Base-by-base conservation (phyloP, 2,329 filamentous ascomycete species). In the Fusarium gaditjirri region DNA sequence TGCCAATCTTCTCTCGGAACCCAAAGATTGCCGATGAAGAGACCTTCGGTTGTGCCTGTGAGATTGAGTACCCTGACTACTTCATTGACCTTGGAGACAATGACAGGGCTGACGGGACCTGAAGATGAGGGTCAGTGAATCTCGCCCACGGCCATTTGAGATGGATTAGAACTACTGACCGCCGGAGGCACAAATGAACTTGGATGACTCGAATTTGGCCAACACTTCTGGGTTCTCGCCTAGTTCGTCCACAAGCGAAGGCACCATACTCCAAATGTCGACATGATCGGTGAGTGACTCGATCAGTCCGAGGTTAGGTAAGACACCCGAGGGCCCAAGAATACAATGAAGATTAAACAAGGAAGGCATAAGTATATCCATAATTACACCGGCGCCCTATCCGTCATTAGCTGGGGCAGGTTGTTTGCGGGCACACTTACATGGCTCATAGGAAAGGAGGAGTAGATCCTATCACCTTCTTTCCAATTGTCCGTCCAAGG, bases 381-480 rank as follows among this genome's bases (percentile, higher is more conserved):
- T 83, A 21, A 84, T 80, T 8, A 83, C 80, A 19, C 83, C 83
- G 1, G 83, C 82, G 4, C 80, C 81, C 82, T 53, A 6, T 6
- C 5, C 4, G 6, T 3, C 1, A 10, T 33, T n/a, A 56, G 53
- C 19, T 16, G 21, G 29, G 1, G 5, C 23, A 4, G 11, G 0
- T 46, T 25, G 5, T 3, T 2, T 6, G 6, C 8, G 1, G 29
- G 6, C 6, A 2, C 6, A 49, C 54, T 35, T 14, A 65, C 62
- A 57, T 65, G 61, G 2, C 62, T 65, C 62, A 65, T 65, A 1
- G 62, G 60, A 5, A 65, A 65, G 3, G 80, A 80, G 0, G 77
- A 81, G 49, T 81, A 81, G 21, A 81, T 77, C 19, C 41, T 75
- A 43, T 81, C 78, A 1, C 78, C 76, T 16, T 44, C 31, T 1